Evolutionary conservation across 495 filamentous ascomycete genomes (phyloP).

Genomic region (Arthonia radiata): DNA sequence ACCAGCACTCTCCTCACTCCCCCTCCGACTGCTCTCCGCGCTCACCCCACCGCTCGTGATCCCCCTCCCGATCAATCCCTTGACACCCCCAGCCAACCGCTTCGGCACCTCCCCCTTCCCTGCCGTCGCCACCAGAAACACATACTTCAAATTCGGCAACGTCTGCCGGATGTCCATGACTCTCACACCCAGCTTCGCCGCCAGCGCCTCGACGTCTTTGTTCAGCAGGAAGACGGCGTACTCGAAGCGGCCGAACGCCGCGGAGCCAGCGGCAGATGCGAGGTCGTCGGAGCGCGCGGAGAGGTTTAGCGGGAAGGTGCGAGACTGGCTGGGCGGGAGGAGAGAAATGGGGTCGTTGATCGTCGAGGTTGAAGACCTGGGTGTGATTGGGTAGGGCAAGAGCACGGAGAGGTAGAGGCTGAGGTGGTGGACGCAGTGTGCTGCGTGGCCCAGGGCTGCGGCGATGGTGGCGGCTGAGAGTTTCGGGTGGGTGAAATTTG

Average conservation of each 20-base stretch:
- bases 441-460: constrained; percentile 61
- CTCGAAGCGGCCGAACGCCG: constrained; percentile 59
- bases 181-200: constrained; percentile 43
- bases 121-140: constrained; percentile 66
- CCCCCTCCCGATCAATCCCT: constrained; percentile 29
- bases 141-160: constrained; percentile 73
- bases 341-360: constrained; percentile 61
- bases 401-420: constrained; percentile 61
- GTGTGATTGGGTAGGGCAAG: constrained; percentile 56
- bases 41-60: too few species aligned
- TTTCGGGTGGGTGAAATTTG: constrained; percentile 28
- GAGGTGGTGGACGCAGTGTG: constrained; percentile 48
- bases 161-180: constrained; percentile 77
- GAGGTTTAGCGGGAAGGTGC: constrained; percentile 11
- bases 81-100: constrained; percentile 51
- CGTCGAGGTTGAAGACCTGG: constrained; percentile 44
- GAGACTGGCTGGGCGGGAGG: constrained; percentile 29
- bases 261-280: constrained; percentile 3
- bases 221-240: constrained; percentile 89
- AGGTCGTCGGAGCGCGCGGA: constrained; percentile 6
- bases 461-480: constrained; percentile 33
- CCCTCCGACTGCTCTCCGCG: too few species aligned
- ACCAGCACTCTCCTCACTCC: too few species aligned
- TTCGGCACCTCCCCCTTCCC: constrained; percentile 53
- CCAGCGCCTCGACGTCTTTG: constrained; percentile 73